Base-by-base conservation (phyloP, 2,329 filamentous ascomycete species). In the Plenodomus lindquistii region DNA sequence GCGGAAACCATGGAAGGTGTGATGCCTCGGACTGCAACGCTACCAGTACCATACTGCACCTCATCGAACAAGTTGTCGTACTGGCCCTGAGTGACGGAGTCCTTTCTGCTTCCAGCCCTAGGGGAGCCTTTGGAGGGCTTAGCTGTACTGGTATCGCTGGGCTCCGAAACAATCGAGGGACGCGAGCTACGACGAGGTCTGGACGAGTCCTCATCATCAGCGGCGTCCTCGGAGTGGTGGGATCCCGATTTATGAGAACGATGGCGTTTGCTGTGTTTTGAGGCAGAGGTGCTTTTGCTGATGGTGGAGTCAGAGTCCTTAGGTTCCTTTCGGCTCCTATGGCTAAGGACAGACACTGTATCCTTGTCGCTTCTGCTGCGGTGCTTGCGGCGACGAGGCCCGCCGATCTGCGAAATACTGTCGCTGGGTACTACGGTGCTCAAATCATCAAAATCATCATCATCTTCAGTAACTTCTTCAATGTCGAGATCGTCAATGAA, bases 351-450 rank as follows among this genome's bases (percentile, higher is more conserved):
- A 31, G 27, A 31, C 11, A 11, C 27, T 4, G 27, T 15, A 31
- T 31, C 27, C 27, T 31, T 31, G 10, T 31, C 27, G 27, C 27
- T 31, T 31, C 27, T 57, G 39, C 55, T 59, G 7, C 55, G 59
- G 42, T 69, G 63, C 20, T 61, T 63, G 46, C 70, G 62, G 68
- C 72, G 60, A 15, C 59, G 52, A 16, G 57, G 61, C 2, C 62
- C 66, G 9, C 66, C 66, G 19, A 56, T 60, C 37, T 77, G 74
- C 13, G 74, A 77, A 50, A 79, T 78, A 44, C 73, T 76, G 49
- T 80, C 77, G 49, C 76, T 75, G 1, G 77, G 77, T 2, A 74
- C 71, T 1, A 80, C 73, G 3, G 76, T 78, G 27, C 27, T 31
- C 27, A 31, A 4, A 50, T 75, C 75, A 42, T 64, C 61, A 46